Evolutionary conservation across 106 monocot species (phyloP), one percentile per base, ranked within the genome.

Genomic region (Alisma plantagoaquatica): DNA sequence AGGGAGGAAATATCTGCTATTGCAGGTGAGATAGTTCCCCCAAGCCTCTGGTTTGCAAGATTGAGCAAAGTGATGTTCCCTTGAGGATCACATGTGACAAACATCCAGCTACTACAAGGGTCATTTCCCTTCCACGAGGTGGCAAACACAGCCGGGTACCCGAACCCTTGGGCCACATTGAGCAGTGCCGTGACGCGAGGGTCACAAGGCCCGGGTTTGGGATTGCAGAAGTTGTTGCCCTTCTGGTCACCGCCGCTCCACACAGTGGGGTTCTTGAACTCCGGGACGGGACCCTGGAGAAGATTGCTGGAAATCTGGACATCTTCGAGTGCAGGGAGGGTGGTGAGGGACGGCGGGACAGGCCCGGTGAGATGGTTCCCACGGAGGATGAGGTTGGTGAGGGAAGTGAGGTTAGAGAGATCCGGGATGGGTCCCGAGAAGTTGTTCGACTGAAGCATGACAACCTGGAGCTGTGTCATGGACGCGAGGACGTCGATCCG

Each of bases 391-490:
- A 93, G 83, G 1, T 62, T 56, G 0, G 41, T 25, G n/a, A 93
- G 63, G 16, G 67, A 56, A 21, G 66, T 80, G 44, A 73, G 68
- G 23, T 74, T 83, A 49, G 75, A 71, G 33, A 93, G 45, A n/a
- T 93, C 87, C 0, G 93, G 93, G 33, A 93, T 83, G 11, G 87
- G 79, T 2, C 93, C 93, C 3, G 79, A 68, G 58, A 93, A 93
- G 23, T 41, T 52, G 53, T 93, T 93, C 5, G 83, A 78, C 49
- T 87, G 93, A 21, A 93, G 29, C 87, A 77, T 83, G 5, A 77
- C 49, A 25, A 67, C 31, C 1, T 52, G 51, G 32, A 93, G 66
- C 59, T 77, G 68, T 3, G 62, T 19, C 79, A 87, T 72, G 5
- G 46, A 21, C 0, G 69, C 84, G 38, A 94, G 14, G 1, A 78